Base-by-base conservation (phyloP, 2,329 filamentous ascomycete species). In the Alternaria sp. region DNA sequence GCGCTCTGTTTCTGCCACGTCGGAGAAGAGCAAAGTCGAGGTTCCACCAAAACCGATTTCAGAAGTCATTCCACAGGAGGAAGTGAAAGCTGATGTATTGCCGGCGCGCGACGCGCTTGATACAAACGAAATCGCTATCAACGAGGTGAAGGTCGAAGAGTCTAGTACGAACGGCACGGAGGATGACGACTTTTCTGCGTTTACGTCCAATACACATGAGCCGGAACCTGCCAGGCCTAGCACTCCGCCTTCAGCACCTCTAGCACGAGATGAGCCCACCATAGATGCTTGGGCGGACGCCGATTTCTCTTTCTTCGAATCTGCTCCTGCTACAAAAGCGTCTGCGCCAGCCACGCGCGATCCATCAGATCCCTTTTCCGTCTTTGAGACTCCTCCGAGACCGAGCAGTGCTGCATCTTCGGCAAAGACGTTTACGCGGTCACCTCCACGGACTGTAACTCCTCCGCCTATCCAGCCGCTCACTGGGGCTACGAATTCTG, bases 281-380 rank as follows among this genome's bases (percentile, higher is more conserved):
- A 6, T 49, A 25, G 70, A 74, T 18, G 55, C 65, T 21, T 72
- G 64, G 62, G 60, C 63, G 9, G 55, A 63, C 43, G 67, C 60
- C 6, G 70, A 73, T 50, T 70, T 71, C 21, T 71, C 69, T 21
- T 72, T 79, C 57, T 80, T 80, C 57, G 77, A 79, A 59, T 71
- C 75, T 8, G 47, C 69, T 6, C 9, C 57, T 12, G 21, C 63
- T 6, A 28, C 57, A 15, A 55, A 20, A 14, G 51, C 58, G 18
- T 58, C 59, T 15, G 26, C 37, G 6, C 54, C 41, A 15, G 15
- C 62, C 33, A 59, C 61, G 20, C 58, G 56, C 11, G 57, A 71
- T 21, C 37, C 65, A 2, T 58, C 70, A 10, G 71, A 75, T 50
- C 63, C 69, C 3, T 75, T 74, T 28, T 72, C 77, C 7, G 68